phyloP scores from a whole-genome alignment of 1,284 basidiomycete genomes.

The Ganoderma sp. region DNA sequence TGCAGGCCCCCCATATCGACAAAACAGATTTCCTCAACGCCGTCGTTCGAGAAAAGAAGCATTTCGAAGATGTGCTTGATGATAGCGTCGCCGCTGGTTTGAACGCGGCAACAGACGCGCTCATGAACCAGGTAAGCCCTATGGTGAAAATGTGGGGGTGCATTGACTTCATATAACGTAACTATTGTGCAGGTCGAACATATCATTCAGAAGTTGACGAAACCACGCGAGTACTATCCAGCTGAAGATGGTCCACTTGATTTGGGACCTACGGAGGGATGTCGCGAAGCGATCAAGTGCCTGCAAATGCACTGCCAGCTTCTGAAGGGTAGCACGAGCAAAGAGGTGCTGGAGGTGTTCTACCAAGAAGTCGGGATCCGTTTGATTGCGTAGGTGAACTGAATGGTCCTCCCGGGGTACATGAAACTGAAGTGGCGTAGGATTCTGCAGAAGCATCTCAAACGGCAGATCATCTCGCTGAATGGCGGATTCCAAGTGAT shows the following conservation, averaged over 20 bases:
- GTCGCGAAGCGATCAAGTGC: conserved; percentile 84
- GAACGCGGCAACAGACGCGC: conserved; percentile 92
- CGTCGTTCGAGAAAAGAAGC: conserved; percentile 95
- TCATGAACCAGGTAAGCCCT: conserved; percentile 87
- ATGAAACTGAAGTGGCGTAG: conserved; percentile 46
- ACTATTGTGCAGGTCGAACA: conserved; percentile 80
- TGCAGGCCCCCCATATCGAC: conserved; percentile 83
- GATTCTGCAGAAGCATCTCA: conserved; percentile 95
- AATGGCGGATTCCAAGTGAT: conserved; percentile 96
- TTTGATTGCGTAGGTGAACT: conserved; percentile 76
- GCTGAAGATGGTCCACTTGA: conserved; percentile 78
- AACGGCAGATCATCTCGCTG: conserved; percentile 94
- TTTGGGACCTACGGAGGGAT: conserved; percentile 85
- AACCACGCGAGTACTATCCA: conserved; percentile 90
- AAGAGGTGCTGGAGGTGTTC: conserved; percentile 96
- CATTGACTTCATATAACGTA: neutral
- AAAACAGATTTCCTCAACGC: conserved; percentile 92
- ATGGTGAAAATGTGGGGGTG: neutral
- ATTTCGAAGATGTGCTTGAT: conserved; percentile 90
- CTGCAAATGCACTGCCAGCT: conserved; percentile 90
- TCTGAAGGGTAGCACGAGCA: conserved; percentile 91
- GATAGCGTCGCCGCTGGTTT: conserved; percentile 92
- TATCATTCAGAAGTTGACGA: conserved; percentile 84
- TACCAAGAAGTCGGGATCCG: conserved; percentile 96
- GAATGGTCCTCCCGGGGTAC: neutral